Evolutionary conservation across 2,329 filamentous ascomycete species (phyloP).

Genomic region (Cladobotryum mycophilum): DNA sequence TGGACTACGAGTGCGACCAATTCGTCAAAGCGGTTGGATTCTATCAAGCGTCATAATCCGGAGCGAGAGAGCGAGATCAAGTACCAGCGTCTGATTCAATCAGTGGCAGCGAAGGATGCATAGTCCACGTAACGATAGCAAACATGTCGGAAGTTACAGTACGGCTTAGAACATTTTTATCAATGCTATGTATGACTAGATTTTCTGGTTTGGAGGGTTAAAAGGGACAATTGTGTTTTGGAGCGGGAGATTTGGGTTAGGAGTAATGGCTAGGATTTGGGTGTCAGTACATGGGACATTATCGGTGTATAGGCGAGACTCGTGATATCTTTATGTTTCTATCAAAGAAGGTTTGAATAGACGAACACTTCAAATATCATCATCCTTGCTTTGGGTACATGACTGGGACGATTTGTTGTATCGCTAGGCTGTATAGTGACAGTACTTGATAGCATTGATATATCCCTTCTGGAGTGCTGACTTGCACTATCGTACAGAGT

Average conservation of each 20-base stretch:
- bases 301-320: too few relatives aligned
- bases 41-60: constrained; percentile 25
- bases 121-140: constrained; percentile 16
- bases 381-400: too few relatives aligned
- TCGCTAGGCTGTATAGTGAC: not conserved
- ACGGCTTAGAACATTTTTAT: constrained; percentile 2
- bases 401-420: too few relatives aligned
- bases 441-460: not conserved
- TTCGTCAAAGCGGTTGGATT: constrained; percentile 8
- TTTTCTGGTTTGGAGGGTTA: constrained; percentile 5
- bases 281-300: not conserved
- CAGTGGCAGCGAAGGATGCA: constrained; percentile 29
- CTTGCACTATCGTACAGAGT: not conserved
- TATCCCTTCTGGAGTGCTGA: too few relatives aligned
- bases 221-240: constrained; percentile 9
- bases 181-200: constrained; percentile 8
- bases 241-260: constrained; percentile 10
- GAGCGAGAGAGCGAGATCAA: constrained; percentile 30
- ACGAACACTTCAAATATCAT: too few relatives aligned
- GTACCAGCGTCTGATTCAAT: constrained; percentile 33
- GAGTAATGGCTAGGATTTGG: constrained; percentile 9
- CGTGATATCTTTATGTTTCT: too few relatives aligned
- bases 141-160: not conserved
- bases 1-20: constrained; percentile 25
- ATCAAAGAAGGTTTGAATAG: too few relatives aligned